Evolutionary conservation across 176 grass and related monocot species (phyloP), one percentile per base, ranked within the genome.

Genomic region (Hyparrhenia diplandra): DNA sequence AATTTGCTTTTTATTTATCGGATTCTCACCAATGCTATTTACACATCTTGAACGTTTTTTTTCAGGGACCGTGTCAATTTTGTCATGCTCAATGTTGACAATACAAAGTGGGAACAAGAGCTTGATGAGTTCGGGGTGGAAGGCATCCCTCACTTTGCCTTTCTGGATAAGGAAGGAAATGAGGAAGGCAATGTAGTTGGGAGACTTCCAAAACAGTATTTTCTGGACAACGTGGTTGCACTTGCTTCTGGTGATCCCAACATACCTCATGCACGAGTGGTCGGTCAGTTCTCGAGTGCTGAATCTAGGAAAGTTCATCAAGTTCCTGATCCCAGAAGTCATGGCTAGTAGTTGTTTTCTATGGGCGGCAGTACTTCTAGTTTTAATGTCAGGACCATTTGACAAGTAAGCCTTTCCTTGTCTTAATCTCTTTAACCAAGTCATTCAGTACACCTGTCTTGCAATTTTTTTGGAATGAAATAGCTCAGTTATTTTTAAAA

Each of bases 61-160:
- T 88, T 2, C 80, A 96, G 97, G 59, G 87, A 91, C 66, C 76
- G 75, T 65, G 83, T 95, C 67, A 99, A 99, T 81, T 99, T 99
- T 86, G 90, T 95, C 41, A 95, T 99, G 97, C 75, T 99, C 71
- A 99, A 99, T 83, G 97, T 99, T 13, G 96, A 99, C 83, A 95
- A 95, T 76, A 99, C 96, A 42, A 99, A 93, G 65, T 95, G 96
- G 96, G 96, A 99, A 68, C 93, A 99, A 80, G 93, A 95, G 73
- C 87, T 99, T 51, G 96, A 99, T 43, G 93, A 99, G 69, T 99
- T 99, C 86, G 96, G 96, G 68, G 93, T 95, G 28, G 96, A 99
- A 86, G 93, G 93, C 32, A 95, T 99, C 64, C 96, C 96, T 54
- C 96, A 95, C 79, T 95, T 99, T 73, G 87, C 96, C 29, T 99